Base-by-base conservation (phyloP, 495 filamentous ascomycete species). In the Penicillium cataractarum region DNA sequence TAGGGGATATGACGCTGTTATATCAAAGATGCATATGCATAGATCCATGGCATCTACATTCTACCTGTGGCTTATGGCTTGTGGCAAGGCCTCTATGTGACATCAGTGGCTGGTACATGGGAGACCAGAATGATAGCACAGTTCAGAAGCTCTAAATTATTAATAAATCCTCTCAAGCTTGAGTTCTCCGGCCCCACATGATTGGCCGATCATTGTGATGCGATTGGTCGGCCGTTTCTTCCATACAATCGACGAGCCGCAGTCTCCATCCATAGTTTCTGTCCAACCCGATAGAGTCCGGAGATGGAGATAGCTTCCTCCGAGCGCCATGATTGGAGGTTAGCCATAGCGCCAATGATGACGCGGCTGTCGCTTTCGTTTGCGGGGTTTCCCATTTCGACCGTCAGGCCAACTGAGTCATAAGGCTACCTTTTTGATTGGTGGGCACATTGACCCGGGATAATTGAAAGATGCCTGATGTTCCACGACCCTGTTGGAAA, bases 21-120 rank as follows among this genome's bases (percentile, higher is more conserved):
- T 58, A 58, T 49, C 17, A 33, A 15, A 46, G 26, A n/a, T 24
- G 29, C 10, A n/a, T 9, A 9, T 44, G 2, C 8, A 46, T 22
- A 12, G 39, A 57, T 21, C n/a, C 3, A 7, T n/a, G 2, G 19
- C 27, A 27, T 39, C 46, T 24, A 27, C 48, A 26, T 32, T 46
- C 7, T 10, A 13, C 24, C 24, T 32, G 55, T 21, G 19, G 24
- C 24, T 15, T 32, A 39, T 21, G 27, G n/a, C 39, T 17, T 12
- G 58, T 44, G 48, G 35, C 58, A 31, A 54, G 9, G 19, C 44
- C 39, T 19, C 26, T 42, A 0, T 33, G 40, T 58, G 29, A 58
- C 57, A 58, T 58, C 57, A 51, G 57, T 50, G 57, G 57, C 57
- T 58, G 44, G 29, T 21, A 21, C 29, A 17, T 39, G 35, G n/a